Conservation (phyloP, 768 basidiomycete genomes). For the Tulasnella calospora region DNA sequence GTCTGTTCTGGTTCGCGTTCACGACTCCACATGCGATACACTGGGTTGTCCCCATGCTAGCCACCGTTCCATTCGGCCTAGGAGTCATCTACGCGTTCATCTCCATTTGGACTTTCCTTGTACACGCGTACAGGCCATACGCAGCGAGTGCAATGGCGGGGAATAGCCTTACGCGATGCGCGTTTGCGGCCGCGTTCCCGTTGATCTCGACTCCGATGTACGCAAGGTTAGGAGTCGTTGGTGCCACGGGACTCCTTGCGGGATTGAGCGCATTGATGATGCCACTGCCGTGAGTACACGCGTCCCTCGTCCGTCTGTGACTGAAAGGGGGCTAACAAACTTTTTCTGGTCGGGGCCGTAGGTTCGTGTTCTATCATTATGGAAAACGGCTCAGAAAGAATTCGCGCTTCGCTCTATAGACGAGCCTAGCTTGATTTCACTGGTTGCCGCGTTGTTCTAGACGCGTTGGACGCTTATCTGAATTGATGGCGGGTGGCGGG, state of each 20-base stretch:
- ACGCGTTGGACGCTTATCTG: background rate
- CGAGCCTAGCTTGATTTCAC: background rate
- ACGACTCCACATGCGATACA: conserved; percentile 47
- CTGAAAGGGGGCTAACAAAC: background rate
- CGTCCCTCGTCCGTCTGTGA: background rate
- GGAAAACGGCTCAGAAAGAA: conserved; percentile 24
- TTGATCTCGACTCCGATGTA: conserved; percentile 53
- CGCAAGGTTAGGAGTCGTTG: conserved; percentile 55
- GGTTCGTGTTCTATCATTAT: conserved; percentile 40
- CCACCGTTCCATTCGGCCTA: conserved; percentile 47
- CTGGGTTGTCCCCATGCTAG: conserved; percentile 48
- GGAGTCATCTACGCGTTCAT: conserved; percentile 64
- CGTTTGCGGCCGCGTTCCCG: conserved; percentile 51
- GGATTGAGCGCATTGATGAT: conserved; percentile 58
- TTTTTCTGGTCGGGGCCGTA: conserved; percentile 27
- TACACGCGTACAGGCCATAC: conserved; percentile 48
- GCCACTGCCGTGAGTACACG: conserved; percentile 42
- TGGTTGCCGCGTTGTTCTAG: background rate
- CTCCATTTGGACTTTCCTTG: conserved; percentile 58
- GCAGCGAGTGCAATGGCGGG: conserved; percentile 62
- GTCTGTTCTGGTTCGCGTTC: conserved; percentile 54
- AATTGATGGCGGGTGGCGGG: background rate
- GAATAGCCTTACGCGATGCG: conserved; percentile 51
- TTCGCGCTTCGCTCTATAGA: conserved; percentile 21
- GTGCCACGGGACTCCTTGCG: conserved; percentile 65